These are phyloP conservation scores for Phylloporus sp. DNA, from an alignment of 768 basidiomycete genomes.

Conservation along the genomic window DNA sequence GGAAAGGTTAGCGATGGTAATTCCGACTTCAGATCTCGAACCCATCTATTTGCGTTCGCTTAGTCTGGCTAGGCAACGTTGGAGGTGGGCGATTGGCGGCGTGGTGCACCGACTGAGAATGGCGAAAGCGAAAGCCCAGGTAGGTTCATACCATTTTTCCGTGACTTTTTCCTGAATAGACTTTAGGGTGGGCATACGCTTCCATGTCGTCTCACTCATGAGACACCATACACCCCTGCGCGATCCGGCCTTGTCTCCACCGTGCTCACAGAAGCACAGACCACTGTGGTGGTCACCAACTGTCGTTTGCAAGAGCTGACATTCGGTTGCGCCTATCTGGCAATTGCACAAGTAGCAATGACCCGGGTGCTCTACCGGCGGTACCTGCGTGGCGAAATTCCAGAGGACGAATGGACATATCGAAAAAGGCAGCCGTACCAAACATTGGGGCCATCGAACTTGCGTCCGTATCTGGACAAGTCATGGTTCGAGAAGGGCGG, in stretches of 20 bases:
- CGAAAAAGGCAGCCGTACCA: constrained; percentile 48
- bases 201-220: constrained; percentile 39
- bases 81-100: constrained; percentile 43
- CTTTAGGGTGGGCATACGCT: constrained; percentile 55
- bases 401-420: constrained; percentile 49
- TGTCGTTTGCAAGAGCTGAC: constrained; percentile 45
- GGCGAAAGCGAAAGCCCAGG: constrained; percentile 30
- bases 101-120: constrained; percentile 35
- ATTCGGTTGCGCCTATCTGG: constrained; percentile 47
- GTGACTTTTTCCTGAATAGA: not conserved
- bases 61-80: constrained; percentile 37
- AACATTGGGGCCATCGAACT: constrained; percentile 46
- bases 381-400: constrained; percentile 46
- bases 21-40: constrained; percentile 30
- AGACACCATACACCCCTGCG: constrained; percentile 37
- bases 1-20: constrained; percentile 39
- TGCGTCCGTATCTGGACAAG: constrained; percentile 47
- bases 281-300: constrained; percentile 29
- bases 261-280: constrained; percentile 30
- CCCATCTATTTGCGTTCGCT: constrained; percentile 30
- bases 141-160: constrained; percentile 17
- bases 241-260: constrained; percentile 24
- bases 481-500: constrained; percentile 48
- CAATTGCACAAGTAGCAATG: constrained; percentile 50
- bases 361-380: constrained; percentile 47